These are phyloP conservation scores for Pseudogymnoascus sp. DNA, from an alignment of 2,329 filamentous ascomycete species.

Conservation along the genomic window DNA sequence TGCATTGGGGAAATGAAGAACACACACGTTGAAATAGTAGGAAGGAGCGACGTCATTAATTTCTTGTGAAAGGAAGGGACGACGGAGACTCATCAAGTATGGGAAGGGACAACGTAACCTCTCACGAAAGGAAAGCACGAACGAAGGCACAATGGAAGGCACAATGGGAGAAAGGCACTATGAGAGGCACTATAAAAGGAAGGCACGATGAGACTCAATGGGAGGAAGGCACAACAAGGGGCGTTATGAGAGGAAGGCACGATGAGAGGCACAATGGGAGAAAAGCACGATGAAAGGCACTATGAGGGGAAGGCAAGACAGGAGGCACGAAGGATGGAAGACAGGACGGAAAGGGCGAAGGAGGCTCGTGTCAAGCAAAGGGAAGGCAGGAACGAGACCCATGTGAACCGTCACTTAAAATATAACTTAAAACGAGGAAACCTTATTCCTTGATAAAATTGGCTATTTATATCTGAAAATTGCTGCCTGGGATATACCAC, in stretches of 20 bases:
- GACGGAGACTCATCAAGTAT: neutral
- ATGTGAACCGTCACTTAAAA: neutral
- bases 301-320: neutral
- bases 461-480: neutral
- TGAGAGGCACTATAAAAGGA: no score
- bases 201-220: neutral
- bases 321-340: no score
- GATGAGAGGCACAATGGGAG: neutral
- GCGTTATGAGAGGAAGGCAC: no score
- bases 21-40: neutral
- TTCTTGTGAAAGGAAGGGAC: neutral
- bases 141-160: neutral
- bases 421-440: neutral
- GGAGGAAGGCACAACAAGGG: neutral
- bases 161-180: no score
- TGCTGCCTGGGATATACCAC: neutral
- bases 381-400: neutral
- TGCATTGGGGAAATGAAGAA: neutral
- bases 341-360: neutral
- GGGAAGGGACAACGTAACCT: neutral
- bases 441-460: neutral
- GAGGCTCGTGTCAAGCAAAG: neutral
- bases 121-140: neutral
- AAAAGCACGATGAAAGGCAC: neutral
- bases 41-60: neutral